phyloP scores from a whole-genome alignment of 148 eudicot genomes.

The Spergularia marina region DNA sequence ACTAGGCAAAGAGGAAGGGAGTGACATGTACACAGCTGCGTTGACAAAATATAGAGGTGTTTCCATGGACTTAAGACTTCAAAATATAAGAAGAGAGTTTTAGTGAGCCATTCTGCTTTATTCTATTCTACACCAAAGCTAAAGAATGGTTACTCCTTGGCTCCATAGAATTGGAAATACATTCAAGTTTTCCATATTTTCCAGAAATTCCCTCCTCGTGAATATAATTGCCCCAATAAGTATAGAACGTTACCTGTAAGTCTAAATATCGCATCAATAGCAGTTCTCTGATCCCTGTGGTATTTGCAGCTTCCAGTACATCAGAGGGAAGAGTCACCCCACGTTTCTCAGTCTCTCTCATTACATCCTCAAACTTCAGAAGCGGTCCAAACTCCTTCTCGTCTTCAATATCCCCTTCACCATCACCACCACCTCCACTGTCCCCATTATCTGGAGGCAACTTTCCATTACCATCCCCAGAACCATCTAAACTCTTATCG shows the following conservation, averaged over 20 bases:
- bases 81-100: too few relatives aligned
- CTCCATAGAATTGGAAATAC: too few relatives aligned
- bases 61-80: too few relatives aligned
- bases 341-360: constrained; percentile 48
- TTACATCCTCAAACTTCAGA: constrained; percentile 59
- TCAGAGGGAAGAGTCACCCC: constrained; percentile 53
- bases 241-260: constrained; percentile 39
- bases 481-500: constrained; percentile 20
- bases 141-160: too few relatives aligned
- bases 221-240: not conserved
- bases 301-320: constrained; percentile 55
- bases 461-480: constrained; percentile 30
- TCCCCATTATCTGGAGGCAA: constrained; percentile 34
- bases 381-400: constrained; percentile 57
- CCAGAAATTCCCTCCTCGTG: not conserved
- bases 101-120: too few relatives aligned
- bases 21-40: too few relatives aligned
- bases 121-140: too few relatives aligned
- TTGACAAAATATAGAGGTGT: too few relatives aligned
- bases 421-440: constrained; percentile 34
- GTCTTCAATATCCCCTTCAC: constrained; percentile 36
- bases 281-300: constrained; percentile 44
- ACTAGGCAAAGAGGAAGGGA: too few relatives aligned
- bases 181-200: not conserved
- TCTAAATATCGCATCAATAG: constrained; percentile 50